phyloP scores from a whole-genome alignment of 805 yeast species.

The Sugiyamaella qingdaonensis region DNA sequence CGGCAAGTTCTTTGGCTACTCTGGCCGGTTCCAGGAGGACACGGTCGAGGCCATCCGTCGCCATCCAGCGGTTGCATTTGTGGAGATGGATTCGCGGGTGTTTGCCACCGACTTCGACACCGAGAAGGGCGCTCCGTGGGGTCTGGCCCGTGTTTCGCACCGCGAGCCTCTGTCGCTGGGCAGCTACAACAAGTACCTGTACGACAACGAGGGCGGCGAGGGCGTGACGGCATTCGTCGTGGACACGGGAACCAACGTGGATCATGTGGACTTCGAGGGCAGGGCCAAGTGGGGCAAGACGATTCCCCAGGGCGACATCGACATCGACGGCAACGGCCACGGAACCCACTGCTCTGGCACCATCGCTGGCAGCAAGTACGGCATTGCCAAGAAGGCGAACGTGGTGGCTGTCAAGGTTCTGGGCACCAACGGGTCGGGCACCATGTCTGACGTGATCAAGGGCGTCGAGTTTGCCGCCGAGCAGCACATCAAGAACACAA shows the following conservation, averaged over 20 bases:
- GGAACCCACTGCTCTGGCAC: conserved; percentile 69
- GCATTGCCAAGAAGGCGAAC: conserved; percentile 57
- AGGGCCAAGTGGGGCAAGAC: conserved; percentile 61
- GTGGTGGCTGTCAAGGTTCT: conserved; percentile 60
- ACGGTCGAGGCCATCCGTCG: conserved; percentile 70
- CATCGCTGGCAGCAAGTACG: conserved; percentile 53
- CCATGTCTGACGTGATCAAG: conserved; percentile 57
- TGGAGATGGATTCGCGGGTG: conserved; percentile 59
- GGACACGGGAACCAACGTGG: conserved; percentile 66
- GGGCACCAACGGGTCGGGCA: conserved; percentile 55
- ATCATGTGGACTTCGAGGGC: conserved; percentile 55
- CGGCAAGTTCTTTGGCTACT: conserved; percentile 65
- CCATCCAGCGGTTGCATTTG: conserved; percentile 51
- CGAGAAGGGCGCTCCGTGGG: conserved; percentile 72
- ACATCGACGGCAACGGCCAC: conserved; percentile 56
- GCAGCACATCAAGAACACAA: conserved; percentile 41
- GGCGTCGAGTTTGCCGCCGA: conserved; percentile 59
- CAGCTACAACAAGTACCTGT: conserved; percentile 56
- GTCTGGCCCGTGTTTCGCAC: conserved; percentile 66
- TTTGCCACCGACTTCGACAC: conserved; percentile 42
- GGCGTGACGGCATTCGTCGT: conserved; percentile 72
- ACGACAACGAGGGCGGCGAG: conserved; percentile 55
- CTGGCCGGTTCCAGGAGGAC: conserved; percentile 76
- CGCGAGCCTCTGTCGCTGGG: conserved; percentile 57
- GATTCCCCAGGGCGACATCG: conserved; percentile 45